Evolutionary conservation across 768 basidiomycete genomes (phyloP), one percentile per base, ranked within the genome.

Genomic region (Hygrophorus russula): DNA sequence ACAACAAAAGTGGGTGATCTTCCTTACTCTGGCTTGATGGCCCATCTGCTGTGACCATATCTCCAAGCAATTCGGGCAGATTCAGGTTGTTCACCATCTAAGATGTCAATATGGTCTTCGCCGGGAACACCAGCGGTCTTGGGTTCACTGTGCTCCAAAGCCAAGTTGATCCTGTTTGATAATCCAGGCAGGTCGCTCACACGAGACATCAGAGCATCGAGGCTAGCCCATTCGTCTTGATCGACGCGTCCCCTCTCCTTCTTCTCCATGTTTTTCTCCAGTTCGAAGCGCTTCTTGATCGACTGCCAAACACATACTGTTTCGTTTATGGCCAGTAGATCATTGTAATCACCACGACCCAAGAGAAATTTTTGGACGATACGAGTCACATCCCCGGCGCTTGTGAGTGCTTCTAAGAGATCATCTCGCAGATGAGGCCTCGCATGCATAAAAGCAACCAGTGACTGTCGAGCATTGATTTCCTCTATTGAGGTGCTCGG

Each of bases 321-420:
- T 15, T 66, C 63, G 48, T 73, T 73, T 32, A 93, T 71, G 2
- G 77, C 64, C 9, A 76, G 57, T 19, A 93, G 67, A 53, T 91
- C 90, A 39, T 58, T 67, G 14, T 73, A 58, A 44, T 76, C 75
- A 19, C 84, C 86, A 43, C 78, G 74, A 1, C 81, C 73, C 10
- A 85, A 67, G 2, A 80, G 58, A 51, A 92, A 82, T 47, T 74
- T 77, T 52, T 93, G 90, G 12, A 86, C 73, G 36, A 88, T 74
- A 10, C 90, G 82, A 10, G 73, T 70, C 3, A 73, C 69, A 55
- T 93, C 90, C 52, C 82, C 85, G 1, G 76, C 61, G 36, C 73
- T 66, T 18, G 66, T 65, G 37, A 93, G 59, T 17, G 68, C 55
- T 35, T 67, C 69, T 12, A 68, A 56, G 13, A 91, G 61, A 52